Evolutionary conservation across 2,329 filamentous ascomycete genomes (phyloP), one percentile per base, ranked within the genome.

Genomic region (Botrytis byssoidea): DNA sequence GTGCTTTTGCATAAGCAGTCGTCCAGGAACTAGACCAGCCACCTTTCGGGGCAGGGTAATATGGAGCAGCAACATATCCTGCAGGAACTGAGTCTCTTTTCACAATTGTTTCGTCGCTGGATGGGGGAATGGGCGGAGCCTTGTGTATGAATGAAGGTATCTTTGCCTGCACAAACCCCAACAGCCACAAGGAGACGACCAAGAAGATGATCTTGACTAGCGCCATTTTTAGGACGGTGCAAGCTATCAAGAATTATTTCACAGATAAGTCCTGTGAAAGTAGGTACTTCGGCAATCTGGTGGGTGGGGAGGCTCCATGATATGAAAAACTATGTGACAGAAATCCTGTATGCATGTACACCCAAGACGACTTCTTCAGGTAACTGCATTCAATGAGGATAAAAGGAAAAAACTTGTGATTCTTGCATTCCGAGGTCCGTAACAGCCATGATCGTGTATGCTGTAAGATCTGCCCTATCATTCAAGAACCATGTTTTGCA

Each of bases 1-100:
- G 86, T 1, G 93, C 93, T 78, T 92, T 93, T 70, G 83, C 83
- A 79, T 94, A 95, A 77, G 91, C 91, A 29, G 88, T 87, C 35
- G 84, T 84, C 93, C 93, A 95, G 35, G 70, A 76, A 4, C 76
- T 69, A 32, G 77, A 72, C 79, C 80, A 81, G 90, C 92, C 94
- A 57, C 92, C 93, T 44, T 76, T 77, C 5, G 80, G 80, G 9
- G 79, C 73, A 8, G 80, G 80, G 66, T 81, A 81, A 48, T 80
- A 79, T 35, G 78, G 78, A 72, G 75, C 48, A 40, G 78, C 76
- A n/a, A 76, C 71, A 77, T 77, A 80, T 60, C 78, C 78, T 18
- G 76, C 75, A 20, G 79, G 78, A 20, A 79, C 51, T 8, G 40
- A 25, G 57, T 72, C 63, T 60, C 48, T 59, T 57, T 59, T 61